Evolutionary conservation across 2,329 filamentous ascomycete species (phyloP), one percentile per base, ranked within the genome.

Genomic region (Alternaria triticina): DNA sequence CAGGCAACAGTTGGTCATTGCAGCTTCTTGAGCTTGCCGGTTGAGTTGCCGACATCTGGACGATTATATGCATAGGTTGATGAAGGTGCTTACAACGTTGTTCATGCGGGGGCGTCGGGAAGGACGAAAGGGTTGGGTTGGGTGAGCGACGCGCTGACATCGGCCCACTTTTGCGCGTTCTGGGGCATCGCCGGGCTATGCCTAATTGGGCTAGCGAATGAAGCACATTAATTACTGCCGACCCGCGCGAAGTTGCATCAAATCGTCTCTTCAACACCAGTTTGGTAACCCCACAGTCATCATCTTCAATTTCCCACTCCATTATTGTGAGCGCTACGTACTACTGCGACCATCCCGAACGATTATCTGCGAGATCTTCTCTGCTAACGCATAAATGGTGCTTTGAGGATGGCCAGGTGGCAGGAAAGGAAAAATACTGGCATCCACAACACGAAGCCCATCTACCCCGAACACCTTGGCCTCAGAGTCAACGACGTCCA

Each of bases 391-490:
- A 54, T 68, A 77, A 2, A 76, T 50, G 1, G 69, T 66, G 46
- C 64, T 66, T 56, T 75, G 73, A 6, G 77, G 74, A 69, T 80
- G 77, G 6, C 79, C 79, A 5, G 79, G 79, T 20, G 75, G 65
- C 57, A 74, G 70, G 23, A 80, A 74, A 0, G 78, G 73, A n/a
- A 79, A 70, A 15, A 69, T 67, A 10, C 67, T 70, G 4, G 73
- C 73, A 65, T 81, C 78, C 4, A 80, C 75, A 1, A 81, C 75
- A 27, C 79, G 63, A 57, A 81, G 54, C 5, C 70, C 67, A n/a
- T 73, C 64, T 6, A 79, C 75, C 3, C 78, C 78, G 58, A 76
- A 74, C 3, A 81, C 79, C 22, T 71, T 69, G 2, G 67, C 76
- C 51, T 74, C 73, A 3, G 70, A 71, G 64, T 81, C 78, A 11